Conservation (phyloP, 345 rosid genomes). For the Turnera subulata region DNA sequence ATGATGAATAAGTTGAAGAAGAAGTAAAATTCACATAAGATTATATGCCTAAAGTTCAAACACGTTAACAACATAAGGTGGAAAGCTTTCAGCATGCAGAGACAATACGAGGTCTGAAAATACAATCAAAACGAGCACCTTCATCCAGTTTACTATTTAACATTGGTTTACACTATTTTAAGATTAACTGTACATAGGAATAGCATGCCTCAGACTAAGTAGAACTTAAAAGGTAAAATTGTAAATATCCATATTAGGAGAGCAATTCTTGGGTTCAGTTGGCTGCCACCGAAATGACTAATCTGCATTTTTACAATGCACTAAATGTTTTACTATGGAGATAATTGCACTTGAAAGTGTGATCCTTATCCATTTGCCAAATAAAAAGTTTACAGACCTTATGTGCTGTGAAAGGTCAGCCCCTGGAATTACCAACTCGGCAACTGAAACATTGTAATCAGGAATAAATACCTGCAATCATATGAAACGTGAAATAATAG, state of each 20-base stretch:
- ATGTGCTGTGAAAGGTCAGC: conserved; percentile 51
- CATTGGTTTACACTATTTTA: no score
- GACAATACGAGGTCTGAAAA: no score
- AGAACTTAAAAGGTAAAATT: neutral
- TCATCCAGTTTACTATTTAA: no score
- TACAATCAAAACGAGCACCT: no score
- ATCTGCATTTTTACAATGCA: neutral
- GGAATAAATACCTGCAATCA: conserved; percentile 40
- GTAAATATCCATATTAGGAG: neutral
- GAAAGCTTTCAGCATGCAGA: no score
- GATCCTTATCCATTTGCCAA: neutral
- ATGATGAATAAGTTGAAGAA: no score
- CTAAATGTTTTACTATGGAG: neutral
- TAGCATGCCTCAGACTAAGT: no score
- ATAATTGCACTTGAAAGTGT: neutral
- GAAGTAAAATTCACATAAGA: no score
- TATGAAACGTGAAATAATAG: neutral
- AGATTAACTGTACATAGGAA: no score
- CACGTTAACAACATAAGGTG: no score
- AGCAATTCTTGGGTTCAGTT: neutral
- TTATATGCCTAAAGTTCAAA: no score
- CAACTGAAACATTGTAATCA: conserved; percentile 51
- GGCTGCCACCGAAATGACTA: neutral
- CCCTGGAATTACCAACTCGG: conserved; percentile 48
- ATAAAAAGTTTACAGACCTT: conserved; percentile 23